These are phyloP conservation scores for Suzukiozyma palmioleophila DNA, from an alignment of 1,139 yeast species.

Conservation along the genomic window DNA sequence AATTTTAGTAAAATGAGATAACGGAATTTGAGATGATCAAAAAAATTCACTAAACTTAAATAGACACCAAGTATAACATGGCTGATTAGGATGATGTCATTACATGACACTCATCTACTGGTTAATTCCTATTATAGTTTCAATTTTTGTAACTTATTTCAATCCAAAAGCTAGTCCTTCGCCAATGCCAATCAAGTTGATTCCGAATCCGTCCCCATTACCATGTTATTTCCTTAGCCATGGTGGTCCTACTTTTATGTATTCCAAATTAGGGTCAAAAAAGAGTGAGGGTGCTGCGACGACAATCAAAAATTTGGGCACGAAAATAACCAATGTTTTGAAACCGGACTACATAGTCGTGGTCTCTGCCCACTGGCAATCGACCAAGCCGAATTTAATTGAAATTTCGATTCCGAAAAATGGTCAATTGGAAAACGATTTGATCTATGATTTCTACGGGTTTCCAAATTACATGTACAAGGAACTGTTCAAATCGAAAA, in stretches of 20 bases:
- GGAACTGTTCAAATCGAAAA: constrained; percentile 53
- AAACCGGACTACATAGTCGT: constrained; percentile 64
- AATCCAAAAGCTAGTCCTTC: too few species aligned
- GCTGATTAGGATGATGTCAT: too few species aligned
- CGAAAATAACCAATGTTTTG: constrained; percentile 38
- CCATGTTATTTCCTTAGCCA: constrained; percentile 71
- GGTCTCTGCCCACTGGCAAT: constrained; percentile 78
- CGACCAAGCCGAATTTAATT: constrained; percentile 33
- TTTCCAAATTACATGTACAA: constrained; percentile 62
- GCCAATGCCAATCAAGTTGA: constrained; percentile 8
- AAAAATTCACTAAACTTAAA: too few species aligned
- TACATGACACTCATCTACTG: too few species aligned
- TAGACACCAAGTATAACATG: too few species aligned
- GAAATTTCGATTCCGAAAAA: constrained; percentile 45
- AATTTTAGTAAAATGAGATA: too few species aligned
- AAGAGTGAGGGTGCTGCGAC: constrained; percentile 56
- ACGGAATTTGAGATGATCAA: too few species aligned
- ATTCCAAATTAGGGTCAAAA: constrained; percentile 38
- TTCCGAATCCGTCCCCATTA: constrained; percentile 20
- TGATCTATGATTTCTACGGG: constrained; percentile 71
- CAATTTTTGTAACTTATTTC: too few species aligned
- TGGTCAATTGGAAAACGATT: constrained; percentile 19
- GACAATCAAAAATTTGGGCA: constrained; percentile 47
- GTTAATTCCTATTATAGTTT: too few species aligned
- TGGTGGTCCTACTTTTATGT: constrained; percentile 76